Evolutionary conservation across 2,329 filamentous ascomycete species (phyloP).

Genomic region (Penicillium sp.): DNA sequence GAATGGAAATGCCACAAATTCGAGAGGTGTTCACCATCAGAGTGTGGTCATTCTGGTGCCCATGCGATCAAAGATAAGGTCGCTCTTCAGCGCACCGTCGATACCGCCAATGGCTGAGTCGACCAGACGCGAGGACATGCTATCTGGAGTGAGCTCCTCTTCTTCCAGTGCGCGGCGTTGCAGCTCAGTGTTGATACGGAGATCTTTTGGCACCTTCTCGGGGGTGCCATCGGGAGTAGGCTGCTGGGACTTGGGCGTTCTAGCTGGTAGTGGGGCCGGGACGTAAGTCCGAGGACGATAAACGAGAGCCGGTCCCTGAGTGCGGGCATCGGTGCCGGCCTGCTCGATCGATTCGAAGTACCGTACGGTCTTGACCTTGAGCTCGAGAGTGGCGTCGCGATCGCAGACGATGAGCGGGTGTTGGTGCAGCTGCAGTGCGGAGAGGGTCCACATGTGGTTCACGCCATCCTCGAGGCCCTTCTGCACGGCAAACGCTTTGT

Average conservation of each 20-base stretch:
- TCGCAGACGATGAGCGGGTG: slow-evolving; percentile 77
- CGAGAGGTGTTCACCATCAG: slow-evolving; percentile 3
- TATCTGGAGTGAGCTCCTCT: slow-evolving; percentile 41
- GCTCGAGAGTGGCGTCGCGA: slow-evolving; percentile 65
- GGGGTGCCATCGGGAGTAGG: slow-evolving; percentile 24
- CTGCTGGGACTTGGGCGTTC: slow-evolving; percentile 18
- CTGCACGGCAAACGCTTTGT: slow-evolving; percentile 71
- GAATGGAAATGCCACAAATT: slow-evolving; percentile 1
- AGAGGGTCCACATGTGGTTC: slow-evolving; percentile 87
- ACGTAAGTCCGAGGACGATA: slow-evolving; percentile 33
- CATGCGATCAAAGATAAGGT: slow-evolving; percentile 39
- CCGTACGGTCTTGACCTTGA: slow-evolving; percentile 65
- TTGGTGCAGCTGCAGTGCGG: slow-evolving; percentile 68
- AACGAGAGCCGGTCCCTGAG: slow-evolving; percentile 37
- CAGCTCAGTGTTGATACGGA: slow-evolving; percentile 40
- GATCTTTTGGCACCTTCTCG: slow-evolving; percentile 31
- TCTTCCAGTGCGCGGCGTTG: slow-evolving; percentile 30
- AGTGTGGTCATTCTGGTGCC: slow-evolving; percentile 30
- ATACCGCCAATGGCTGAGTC: slow-evolving; percentile 40
- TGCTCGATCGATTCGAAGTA: slow-evolving; percentile 66
- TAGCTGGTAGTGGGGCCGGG: slow-evolving; percentile 23
- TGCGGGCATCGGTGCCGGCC: slow-evolving; percentile 45
- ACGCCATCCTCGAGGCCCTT: slow-evolving; percentile 72
- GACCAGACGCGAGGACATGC: slow-evolving; percentile 42
- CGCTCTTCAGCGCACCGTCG: slow-evolving; percentile 34